Evolutionary conservation across 306 rosid species (phyloP).

Genomic region (Quercus mongolica): DNA sequence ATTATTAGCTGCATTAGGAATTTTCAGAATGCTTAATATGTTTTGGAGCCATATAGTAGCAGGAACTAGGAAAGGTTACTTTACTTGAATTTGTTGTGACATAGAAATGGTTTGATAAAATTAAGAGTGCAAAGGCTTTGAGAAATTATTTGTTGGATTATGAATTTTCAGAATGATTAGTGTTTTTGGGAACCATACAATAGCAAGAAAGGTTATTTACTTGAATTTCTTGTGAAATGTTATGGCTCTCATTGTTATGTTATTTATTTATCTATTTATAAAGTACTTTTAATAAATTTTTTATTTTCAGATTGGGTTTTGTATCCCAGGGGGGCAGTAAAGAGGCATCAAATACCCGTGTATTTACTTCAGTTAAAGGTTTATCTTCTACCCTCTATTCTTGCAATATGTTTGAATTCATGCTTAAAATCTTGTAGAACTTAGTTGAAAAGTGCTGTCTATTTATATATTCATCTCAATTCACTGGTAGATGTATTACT

Average conservation of each 20-base stretch:
- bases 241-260: background rate
- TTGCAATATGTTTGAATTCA: background rate
- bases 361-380: slow-evolving; percentile 32
- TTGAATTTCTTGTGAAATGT: background rate
- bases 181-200: background rate
- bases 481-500: slow-evolving; percentile 36
- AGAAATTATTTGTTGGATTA: background rate
- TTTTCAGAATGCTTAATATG: too few relatives aligned
- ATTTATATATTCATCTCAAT: background rate
- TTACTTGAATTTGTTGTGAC: too few relatives aligned
- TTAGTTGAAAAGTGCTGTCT: background rate
- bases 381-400: background rate
- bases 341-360: background rate
- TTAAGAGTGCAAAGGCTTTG: too few relatives aligned
- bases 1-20: too few relatives aligned
- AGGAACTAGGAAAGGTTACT: too few relatives aligned
- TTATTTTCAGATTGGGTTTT: slow-evolving; percentile 1
- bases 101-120: background rate
- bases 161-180: background rate
- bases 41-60: too few relatives aligned
- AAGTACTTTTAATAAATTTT: background rate
- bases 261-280: background rate
- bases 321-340: slow-evolving; percentile 13
- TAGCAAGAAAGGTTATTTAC: background rate
- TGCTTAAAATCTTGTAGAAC: background rate